phyloP scores from a whole-genome alignment of 2,329 filamentous ascomycete genomes.

The Aphanoascus verrucosus region DNA sequence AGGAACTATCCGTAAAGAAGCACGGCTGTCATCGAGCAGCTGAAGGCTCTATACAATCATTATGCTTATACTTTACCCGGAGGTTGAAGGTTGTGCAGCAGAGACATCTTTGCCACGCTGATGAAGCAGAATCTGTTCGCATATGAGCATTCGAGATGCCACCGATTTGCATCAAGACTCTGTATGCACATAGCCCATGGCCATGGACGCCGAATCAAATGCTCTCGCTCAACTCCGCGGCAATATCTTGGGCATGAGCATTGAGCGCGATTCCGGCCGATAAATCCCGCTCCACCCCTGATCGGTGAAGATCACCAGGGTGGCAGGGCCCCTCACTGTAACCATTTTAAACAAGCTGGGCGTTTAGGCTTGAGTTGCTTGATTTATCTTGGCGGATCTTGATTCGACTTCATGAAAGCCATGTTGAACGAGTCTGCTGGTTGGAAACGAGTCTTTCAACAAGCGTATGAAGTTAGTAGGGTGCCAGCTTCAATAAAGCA shows the following conservation, averaged over 20 bases:
- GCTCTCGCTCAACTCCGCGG: neutral
- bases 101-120: no score
- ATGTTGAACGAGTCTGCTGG: no score
- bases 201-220: neutral
- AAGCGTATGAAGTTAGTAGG: neutral
- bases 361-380: slow-evolving; percentile 1
- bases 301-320: neutral
- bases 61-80: no score
- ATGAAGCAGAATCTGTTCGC: no score
- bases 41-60: no score
- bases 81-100: no score
- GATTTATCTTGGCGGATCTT: slow-evolving; percentile 6
- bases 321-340: neutral
- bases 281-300: neutral
- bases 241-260: neutral
- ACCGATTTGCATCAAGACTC: no score
- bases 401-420: neutral
- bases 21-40: neutral
- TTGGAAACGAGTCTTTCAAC: no score
- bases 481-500: neutral
- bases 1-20: neutral
- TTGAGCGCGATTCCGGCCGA: neutral
- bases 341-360: neutral
- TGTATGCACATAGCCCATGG: neutral
- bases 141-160: no score